Conservation (phyloP, 768 basidiomycete genomes). For the Suillus lakei region DNA sequence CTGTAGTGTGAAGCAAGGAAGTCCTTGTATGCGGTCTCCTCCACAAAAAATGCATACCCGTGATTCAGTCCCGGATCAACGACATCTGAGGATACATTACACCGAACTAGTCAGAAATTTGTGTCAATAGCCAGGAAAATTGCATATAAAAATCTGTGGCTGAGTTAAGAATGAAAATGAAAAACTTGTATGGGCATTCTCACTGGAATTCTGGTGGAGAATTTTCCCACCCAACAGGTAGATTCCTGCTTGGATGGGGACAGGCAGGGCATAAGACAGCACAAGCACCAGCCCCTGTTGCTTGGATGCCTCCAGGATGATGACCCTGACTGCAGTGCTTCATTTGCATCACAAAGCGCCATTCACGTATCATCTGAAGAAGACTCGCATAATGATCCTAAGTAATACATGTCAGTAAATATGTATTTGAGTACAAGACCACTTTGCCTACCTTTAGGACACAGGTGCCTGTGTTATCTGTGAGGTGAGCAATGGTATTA, state of each 20-base stretch:
- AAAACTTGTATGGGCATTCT: neutral
- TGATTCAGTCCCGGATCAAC: conserved; percentile 32
- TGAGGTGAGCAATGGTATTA: conserved; percentile 21
- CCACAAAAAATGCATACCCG: conserved; percentile 32
- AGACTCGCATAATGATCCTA: neutral
- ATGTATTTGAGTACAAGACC: neutral
- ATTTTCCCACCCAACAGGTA: conserved; percentile 11
- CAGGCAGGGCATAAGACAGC: conserved; percentile 10
- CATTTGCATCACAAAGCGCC: neutral
- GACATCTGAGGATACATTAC: conserved; percentile 27
- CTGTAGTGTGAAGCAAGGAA: conserved; percentile 20
- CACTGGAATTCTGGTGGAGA: neutral
- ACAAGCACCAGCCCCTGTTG: neutral
- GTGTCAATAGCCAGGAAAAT: conserved; percentile 35
- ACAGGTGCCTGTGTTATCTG: conserved; percentile 17
- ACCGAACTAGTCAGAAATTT: conserved; percentile 35
- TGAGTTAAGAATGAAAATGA: neutral
- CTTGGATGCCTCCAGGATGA: neutral
- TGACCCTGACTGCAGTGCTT: neutral
- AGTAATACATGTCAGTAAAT: neutral
- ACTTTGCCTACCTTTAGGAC: conserved; percentile 6
- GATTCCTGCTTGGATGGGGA: conserved; percentile 12
- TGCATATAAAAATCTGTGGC: conserved; percentile 31
- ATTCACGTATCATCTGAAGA: neutral
- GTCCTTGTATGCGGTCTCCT: conserved; percentile 20